Evolutionary conservation across 2,329 filamentous ascomycete species (phyloP).

Genomic region (Knoxdaviesia proteae): DNA sequence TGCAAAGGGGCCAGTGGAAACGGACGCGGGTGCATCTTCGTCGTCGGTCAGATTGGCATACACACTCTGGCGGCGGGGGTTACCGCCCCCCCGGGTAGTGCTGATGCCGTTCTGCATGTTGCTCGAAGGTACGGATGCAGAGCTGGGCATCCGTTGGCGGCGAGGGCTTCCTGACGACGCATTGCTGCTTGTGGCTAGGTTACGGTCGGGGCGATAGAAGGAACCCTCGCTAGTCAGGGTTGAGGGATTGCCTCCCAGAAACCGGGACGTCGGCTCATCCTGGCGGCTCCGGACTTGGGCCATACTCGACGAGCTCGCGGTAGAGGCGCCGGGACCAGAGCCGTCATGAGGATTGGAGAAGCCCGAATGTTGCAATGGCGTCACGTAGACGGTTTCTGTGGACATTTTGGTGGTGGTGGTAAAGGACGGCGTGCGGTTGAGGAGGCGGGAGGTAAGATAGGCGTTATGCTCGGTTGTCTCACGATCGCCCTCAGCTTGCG

Average conservation of each 20-base stretch:
- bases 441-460: constrained; percentile 44
- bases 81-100: neutral
- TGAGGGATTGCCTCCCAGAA: constrained; percentile 30
- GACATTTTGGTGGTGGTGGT: constrained; percentile 45
- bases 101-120: neutral
- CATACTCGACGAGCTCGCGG: too few relatives aligned
- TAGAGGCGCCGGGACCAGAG: too few relatives aligned
- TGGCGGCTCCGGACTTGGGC: constrained; percentile 5
- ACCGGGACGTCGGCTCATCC: constrained; percentile 35
- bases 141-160: constrained; percentile 8
- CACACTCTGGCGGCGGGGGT: neutral
- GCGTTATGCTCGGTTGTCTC: constrained; percentile 33
- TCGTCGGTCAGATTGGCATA: constrained; percentile 8
- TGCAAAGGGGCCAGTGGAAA: constrained; percentile 12
- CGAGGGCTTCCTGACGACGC: constrained; percentile 14
- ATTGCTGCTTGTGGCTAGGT: constrained; percentile 10
- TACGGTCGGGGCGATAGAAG: constrained; percentile 20
- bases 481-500: constrained; percentile 9
- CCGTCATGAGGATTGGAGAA: too few relatives aligned
- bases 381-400: constrained; percentile 30
- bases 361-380: too few relatives aligned
- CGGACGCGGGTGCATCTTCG: constrained; percentile 14
- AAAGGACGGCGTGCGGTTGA: constrained; percentile 42
- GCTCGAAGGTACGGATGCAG: neutral
- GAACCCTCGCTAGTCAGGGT: constrained; percentile 29